These are phyloP conservation scores for Cyanodermella asteris DNA, from an alignment of 2,329 filamentous ascomycete genomes.

Conservation along the genomic window DNA sequence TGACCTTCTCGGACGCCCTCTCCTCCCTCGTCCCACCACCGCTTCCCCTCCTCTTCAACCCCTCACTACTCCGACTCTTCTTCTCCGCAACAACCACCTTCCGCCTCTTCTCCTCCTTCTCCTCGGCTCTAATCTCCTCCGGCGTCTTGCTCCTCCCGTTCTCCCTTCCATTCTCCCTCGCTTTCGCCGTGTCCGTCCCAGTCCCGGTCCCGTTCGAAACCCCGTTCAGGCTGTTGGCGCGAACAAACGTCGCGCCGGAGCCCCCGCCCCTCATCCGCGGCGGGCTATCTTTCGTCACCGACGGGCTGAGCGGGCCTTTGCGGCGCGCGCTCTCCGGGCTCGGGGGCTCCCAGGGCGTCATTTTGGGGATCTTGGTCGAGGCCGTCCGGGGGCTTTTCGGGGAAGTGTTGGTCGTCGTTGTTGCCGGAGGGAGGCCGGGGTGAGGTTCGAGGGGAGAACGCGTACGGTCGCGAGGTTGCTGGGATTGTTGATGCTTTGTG, in stretches of 20 bases:
- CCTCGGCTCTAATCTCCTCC: background rate
- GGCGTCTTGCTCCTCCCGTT: background rate
- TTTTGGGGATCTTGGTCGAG: too few species aligned
- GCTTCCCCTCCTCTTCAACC: background rate
- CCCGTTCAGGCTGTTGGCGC: background rate
- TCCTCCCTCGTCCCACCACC: conserved; percentile 1
- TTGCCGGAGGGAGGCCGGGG: too few species aligned
- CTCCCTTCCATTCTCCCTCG: background rate
- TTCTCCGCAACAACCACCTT: background rate
- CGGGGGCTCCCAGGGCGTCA: too few species aligned
- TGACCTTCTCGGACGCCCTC: conserved; percentile 2
- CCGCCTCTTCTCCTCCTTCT: background rate
- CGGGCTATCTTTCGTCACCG: background rate
- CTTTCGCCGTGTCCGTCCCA: background rate
- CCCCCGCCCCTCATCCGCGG: background rate
- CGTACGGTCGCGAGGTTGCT: too few species aligned
- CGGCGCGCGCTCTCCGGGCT: too few species aligned
- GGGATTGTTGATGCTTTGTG: too few species aligned
- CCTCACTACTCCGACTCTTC: background rate
- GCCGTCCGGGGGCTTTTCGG: too few species aligned
- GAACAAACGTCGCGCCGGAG: background rate
- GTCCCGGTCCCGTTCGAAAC: background rate
- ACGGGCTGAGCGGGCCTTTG: too few species aligned
- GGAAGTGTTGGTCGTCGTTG: too few species aligned
- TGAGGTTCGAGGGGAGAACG: too few species aligned